Base-by-base conservation (phyloP, 768 basidiomycete species). In the Sporobolomyces phaffii region DNA sequence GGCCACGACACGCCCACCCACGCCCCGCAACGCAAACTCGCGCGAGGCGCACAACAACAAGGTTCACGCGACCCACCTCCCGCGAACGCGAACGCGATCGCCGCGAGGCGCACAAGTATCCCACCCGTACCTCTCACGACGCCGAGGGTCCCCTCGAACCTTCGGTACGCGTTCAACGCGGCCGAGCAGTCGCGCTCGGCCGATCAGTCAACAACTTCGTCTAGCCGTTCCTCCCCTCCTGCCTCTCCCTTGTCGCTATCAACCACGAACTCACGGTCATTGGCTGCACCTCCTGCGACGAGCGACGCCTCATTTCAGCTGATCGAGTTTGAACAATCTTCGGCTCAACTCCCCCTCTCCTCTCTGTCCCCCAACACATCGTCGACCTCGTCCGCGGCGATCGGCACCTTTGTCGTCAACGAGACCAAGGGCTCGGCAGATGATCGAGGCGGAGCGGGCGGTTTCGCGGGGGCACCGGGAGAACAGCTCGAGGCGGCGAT, bases 121-220 rank as follows among this genome's bases (percentile, higher is more conserved):
- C 41, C 40, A 11, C 41, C 53, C 1, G 48, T 22, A 20, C 58
- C 53, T n/a, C 60, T 34, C 43, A 57, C 60, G 9, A 57, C 61
- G 5, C 64, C 74, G 59, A 38, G 65, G 59, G 22, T 72, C 65
- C 41, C 69, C 69, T 52, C 72, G 75, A 51, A 72, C 66, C 45
- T 72, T 76, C 49, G 75, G 62, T 56, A 68, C 64, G 64, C 54
- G 22, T 64, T 58, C 63, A 54, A 60, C 56, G 50, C 61, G 51
- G 34, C 41, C 8, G 29, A n/a, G n/a, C n/a, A n/a, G n/a, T n/a
- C 29, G 14, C 33, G 31, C 31, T 52, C 51, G 33, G 51, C 7
- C 29, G 44, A 18, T 47, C 65, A 20, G 14, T 22, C n/a, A 57
- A 56, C 18, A 33, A 49, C 28, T 43, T 34, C 58, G 58, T 29